These are phyloP conservation scores for Artemisia annua DNA, from an alignment of 129 eudicot genomes.

Conservation along the genomic window DNA sequence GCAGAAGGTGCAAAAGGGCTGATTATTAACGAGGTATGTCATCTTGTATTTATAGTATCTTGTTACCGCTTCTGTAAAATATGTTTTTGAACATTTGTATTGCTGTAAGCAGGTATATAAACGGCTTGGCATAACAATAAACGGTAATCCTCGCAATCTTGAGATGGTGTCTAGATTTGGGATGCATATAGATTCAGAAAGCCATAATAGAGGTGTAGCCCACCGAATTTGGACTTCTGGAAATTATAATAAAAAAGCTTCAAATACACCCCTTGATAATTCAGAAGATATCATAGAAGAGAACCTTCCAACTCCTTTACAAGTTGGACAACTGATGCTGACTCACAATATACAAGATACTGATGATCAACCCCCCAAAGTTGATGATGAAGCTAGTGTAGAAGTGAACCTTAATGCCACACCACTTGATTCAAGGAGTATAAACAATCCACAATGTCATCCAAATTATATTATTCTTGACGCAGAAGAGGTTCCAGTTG, in stretches of 20 bases:
- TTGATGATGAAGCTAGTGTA: conserved; percentile 31
- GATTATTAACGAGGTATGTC: conserved; percentile 56
- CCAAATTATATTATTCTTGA: conserved; percentile 26
- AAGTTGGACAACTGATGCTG: conserved; percentile 24
- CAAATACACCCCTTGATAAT: conserved; percentile 33
- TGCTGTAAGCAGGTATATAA: conserved; percentile 49
- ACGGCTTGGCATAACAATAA: conserved; percentile 79
- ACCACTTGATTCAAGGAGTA: conserved; percentile 24
- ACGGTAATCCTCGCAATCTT: conserved; percentile 50
- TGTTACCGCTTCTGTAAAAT: neutral
- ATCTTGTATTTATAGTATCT: conserved; percentile 18
- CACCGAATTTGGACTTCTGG: conserved; percentile 82
- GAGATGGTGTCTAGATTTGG: conserved; percentile 62
- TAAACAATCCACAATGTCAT: conserved; percentile 31
- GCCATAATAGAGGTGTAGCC: conserved; percentile 56
- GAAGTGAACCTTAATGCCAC: conserved; percentile 23
- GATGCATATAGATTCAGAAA: conserved; percentile 65
- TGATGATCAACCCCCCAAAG: conserved; percentile 33
- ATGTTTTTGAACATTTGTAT: conserved; percentile 1
- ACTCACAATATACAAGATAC: conserved; percentile 34
- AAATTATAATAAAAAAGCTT: conserved; percentile 42
- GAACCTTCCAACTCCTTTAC: conserved; percentile 21
- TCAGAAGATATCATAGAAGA: conserved; percentile 26
- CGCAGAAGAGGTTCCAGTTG: conserved; percentile 42
- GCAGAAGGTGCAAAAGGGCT: conserved; percentile 87